Evolutionary conservation across 2,329 filamentous ascomycete species (phyloP).

Genomic region (Geosmithia morbida): DNA sequence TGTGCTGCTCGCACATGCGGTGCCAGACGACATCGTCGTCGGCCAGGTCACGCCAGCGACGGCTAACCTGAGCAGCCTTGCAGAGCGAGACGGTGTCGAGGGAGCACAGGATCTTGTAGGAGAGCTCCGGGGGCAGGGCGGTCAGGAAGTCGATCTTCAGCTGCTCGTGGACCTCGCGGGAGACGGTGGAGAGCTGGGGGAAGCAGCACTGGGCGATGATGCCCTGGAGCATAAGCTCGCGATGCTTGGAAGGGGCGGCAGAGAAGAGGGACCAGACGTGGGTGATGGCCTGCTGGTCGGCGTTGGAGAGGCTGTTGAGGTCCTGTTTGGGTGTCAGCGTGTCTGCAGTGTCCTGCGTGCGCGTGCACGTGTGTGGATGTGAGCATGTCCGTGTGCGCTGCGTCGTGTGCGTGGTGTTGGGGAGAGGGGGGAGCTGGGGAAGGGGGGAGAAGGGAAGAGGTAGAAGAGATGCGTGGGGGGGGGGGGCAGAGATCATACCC

Average conservation of each 20-base stretch:
- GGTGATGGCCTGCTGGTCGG: conserved; percentile 88
- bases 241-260: conserved; percentile 82
- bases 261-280: conserved; percentile 98
- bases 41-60: conserved; percentile 75
- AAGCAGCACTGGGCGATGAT: conserved; percentile 97
- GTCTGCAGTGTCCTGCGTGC: background rate
- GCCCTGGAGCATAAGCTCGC: conserved; percentile 91
- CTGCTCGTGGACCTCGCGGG: conserved; percentile 78
- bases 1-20: conserved; percentile 95
- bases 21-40: conserved; percentile 97
- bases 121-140: conserved; percentile 77
- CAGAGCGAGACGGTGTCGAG: conserved; percentile 90
- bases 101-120: conserved; percentile 84
- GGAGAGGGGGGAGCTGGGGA: too few species aligned
- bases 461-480: too few species aligned
- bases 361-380: background rate
- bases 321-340: conserved; percentile 33
- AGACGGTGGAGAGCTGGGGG: conserved; percentile 86
- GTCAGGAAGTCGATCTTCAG: conserved; percentile 95
- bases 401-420: background rate
- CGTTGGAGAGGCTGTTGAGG: conserved; percentile 65
- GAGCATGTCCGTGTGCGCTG: background rate
- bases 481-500: too few species aligned
- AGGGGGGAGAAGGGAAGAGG: too few species aligned
- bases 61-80: conserved; percentile 89